Conservation (phyloP, 306 rosid genomes). For the Malus orientalis region DNA sequence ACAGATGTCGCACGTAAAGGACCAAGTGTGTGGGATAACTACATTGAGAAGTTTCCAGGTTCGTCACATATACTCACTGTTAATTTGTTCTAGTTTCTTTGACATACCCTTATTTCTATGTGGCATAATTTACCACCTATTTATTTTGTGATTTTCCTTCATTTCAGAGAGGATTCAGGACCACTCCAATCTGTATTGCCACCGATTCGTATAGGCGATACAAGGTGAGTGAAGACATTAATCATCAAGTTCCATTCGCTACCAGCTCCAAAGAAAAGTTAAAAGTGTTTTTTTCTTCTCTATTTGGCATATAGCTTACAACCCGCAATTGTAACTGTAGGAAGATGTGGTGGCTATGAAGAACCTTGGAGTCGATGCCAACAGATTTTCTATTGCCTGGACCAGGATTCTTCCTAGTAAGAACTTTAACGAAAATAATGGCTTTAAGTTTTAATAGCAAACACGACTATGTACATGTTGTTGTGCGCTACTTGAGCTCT, state of each 20-base stretch:
- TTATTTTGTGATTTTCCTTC: background rate
- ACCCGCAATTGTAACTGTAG: background rate
- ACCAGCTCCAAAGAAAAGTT: background rate
- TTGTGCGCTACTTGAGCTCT: too few relatives aligned
- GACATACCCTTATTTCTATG: background rate
- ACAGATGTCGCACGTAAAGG: background rate
- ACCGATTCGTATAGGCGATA: constrained; percentile 21
- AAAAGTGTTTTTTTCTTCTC: background rate
- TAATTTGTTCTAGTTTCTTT: background rate
- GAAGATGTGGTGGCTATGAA: constrained; percentile 17
- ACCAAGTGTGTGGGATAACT: background rate
- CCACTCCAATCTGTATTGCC: background rate
- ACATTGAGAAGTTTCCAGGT: background rate
- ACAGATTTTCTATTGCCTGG: constrained; percentile 31
- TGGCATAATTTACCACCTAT: background rate
- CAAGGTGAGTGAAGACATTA: constrained; percentile 10
- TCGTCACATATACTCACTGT: background rate
- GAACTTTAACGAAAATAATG: background rate
- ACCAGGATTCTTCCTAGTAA: constrained; percentile 27
- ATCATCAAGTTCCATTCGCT: background rate
- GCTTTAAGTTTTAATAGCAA: too few relatives aligned
- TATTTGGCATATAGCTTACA: background rate
- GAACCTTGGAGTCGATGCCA: constrained; percentile 21
- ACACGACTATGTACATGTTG: too few relatives aligned
- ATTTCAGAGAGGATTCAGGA: background rate